Conservation (phyloP, 225 moss, liverwort and hornwort species). For the Antitrichia curtipendula region DNA sequence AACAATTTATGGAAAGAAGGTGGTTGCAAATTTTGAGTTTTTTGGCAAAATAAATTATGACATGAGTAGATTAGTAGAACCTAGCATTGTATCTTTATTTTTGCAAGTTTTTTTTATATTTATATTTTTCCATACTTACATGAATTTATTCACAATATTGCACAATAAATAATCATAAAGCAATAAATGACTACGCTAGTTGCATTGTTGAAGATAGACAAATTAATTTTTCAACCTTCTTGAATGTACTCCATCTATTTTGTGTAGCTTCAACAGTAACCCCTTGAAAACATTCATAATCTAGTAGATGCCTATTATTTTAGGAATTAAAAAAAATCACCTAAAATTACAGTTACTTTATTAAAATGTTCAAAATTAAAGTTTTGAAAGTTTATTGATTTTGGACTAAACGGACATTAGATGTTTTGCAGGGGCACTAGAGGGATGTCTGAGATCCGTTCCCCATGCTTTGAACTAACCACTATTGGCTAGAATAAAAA, state of each 20-base stretch:
- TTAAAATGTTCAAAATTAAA: background rate
- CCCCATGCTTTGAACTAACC: too few relatives aligned
- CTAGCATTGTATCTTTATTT: background rate
- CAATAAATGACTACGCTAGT: background rate
- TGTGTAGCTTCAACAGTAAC: fast-evolving
- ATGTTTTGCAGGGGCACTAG: too few relatives aligned
- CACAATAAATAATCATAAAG: background rate
- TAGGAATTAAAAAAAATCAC: background rate
- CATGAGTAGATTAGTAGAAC: background rate
- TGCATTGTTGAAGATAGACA: fast-evolving
- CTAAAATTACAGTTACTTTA: fast-evolving
- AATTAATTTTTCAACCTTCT: background rate
- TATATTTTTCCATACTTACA: background rate
- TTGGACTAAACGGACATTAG: fast-evolving
- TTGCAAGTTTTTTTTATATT: background rate
- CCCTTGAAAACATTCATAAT: background rate
- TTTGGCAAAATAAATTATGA: background rate
- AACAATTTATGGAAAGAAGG: fast-evolving
- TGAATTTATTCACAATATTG: background rate
- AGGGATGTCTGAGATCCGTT: too few relatives aligned
- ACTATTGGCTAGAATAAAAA: too few relatives aligned
- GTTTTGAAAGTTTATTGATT: background rate
- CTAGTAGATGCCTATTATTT: fast-evolving
- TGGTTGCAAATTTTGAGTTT: background rate
- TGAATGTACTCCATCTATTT: background rate